A percentile compares a stretch with the other conserved stretches of the same genome.
phyloP scores from a whole-genome alignment of 129 eudicot genomes.

The Saposhnikovia divaricata region DNA sequence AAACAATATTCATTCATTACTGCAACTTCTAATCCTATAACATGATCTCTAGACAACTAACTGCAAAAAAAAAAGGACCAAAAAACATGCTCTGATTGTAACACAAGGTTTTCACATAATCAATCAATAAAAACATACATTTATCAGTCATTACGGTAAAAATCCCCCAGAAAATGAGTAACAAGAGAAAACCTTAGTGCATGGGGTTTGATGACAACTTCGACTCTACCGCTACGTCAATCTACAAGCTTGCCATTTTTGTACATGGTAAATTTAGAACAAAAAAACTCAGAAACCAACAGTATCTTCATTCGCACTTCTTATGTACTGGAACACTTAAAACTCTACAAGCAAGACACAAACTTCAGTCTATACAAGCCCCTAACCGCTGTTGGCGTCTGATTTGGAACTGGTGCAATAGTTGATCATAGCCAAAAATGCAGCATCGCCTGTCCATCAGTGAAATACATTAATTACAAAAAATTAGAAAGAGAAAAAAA shows the following conservation, averaged over 20 bases:
- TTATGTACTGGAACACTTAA: slow-evolving; percentile 15
- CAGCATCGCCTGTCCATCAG: slow-evolving; percentile 51
- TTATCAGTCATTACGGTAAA: not conserved
- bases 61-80: not conserved
- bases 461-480: not conserved
- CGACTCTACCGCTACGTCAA: not conserved
- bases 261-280: not conserved
- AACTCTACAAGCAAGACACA: slow-evolving; percentile 8
- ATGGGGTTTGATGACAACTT: slow-evolving; percentile 1
- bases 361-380: not conserved
- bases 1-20: not conserved
- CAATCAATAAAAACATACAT: not conserved
- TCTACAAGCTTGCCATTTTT: slow-evolving; percentile 1
- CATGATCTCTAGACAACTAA: not conserved
- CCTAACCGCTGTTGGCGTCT: not conserved
- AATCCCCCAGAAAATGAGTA: not conserved
- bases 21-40: not conserved
- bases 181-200: not conserved
- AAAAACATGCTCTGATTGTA: not conserved
- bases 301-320: slow-evolving; percentile 21
- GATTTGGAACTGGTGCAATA: not conserved
- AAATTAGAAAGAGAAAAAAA: not conserved
- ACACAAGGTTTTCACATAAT: not conserved
- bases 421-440: slow-evolving; percentile 64
- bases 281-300: slow-evolving; percentile 10